phyloP scores from a whole-genome alignment of 2,329 filamentous ascomycete genomes.

The Nothopassalora personata region DNA sequence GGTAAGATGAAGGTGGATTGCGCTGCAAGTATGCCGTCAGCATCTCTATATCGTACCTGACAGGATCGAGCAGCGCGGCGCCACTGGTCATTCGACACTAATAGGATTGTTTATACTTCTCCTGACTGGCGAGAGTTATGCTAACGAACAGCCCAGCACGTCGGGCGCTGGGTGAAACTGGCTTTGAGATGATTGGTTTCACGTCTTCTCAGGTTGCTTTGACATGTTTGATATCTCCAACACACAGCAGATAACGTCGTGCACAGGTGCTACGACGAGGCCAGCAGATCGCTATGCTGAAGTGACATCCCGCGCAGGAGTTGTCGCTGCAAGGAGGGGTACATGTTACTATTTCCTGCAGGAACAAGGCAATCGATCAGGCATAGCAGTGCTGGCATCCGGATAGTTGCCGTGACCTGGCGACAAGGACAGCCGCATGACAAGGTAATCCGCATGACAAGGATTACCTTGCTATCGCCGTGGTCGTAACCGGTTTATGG shows the following conservation, averaged over 20 bases:
- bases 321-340: not conserved
- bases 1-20: not conserved
- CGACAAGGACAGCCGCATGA: not conserved
- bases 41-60: too few species aligned
- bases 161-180: not conserved
- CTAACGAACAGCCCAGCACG: not conserved
- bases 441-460: not conserved
- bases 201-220: not conserved
- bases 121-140: not conserved
- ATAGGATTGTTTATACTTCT: not conserved
- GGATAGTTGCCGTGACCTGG: not conserved
- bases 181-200: not conserved
- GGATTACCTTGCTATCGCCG: not conserved
- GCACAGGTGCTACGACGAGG: not conserved
- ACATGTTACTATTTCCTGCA: not conserved
- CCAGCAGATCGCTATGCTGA: not conserved
- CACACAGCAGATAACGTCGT: not conserved
- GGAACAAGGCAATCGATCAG: not conserved
- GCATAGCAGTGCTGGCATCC: not conserved
- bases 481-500: not conserved
- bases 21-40: too few species aligned
- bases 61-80: too few species aligned
- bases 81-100: not conserved
- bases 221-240: not conserved
- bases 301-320: not conserved